These are phyloP conservation scores for Mucor velutinosus DNA, from an alignment of 371 early-diverging fungal species.

Conservation along the genomic window DNA sequence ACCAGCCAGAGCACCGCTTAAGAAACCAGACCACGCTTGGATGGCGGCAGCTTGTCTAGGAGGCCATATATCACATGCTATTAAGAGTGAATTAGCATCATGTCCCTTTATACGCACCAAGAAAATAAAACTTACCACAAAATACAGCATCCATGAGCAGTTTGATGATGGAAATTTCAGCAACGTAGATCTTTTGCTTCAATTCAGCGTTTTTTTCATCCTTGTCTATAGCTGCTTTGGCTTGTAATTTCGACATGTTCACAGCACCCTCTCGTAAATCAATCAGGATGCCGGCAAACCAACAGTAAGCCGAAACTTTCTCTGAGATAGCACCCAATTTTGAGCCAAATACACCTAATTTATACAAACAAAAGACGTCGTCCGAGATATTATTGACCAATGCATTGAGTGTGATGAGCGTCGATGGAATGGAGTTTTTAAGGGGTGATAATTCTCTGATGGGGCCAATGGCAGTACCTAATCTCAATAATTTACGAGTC, in stretches of 20 bases:
- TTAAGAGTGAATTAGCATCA: constrained; percentile 7
- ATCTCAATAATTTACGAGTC: constrained; percentile 74
- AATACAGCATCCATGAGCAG: constrained; percentile 64
- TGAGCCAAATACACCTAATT: constrained; percentile 61
- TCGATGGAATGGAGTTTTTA: constrained; percentile 14
- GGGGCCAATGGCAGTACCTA: constrained; percentile 69
- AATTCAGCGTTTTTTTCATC: not conserved
- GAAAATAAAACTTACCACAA: constrained; percentile 56
- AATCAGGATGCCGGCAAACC: constrained; percentile 61
- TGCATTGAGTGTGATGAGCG: constrained; percentile 9
- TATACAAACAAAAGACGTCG: constrained; percentile 73
- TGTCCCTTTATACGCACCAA: not conserved
- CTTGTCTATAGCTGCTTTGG: constrained; percentile 10
- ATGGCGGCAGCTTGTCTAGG: constrained; percentile 66
- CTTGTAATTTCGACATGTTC: constrained; percentile 7
- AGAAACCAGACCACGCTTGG: constrained; percentile 73
- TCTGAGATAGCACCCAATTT: constrained; percentile 50
- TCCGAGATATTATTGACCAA: constrained; percentile 74
- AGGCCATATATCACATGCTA: constrained; percentile 71
- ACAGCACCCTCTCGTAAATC: constrained; percentile 44
- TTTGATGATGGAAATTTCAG: constrained; percentile 56
- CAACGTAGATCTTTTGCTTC: constrained; percentile 45
- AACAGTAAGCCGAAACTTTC: constrained; percentile 54
- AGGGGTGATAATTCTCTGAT: constrained; percentile 37
- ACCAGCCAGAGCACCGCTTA: constrained; percentile 66